Base-by-base conservation (phyloP, 805 yeast genomes). In the Saccharomycopsis babjevae region DNA sequence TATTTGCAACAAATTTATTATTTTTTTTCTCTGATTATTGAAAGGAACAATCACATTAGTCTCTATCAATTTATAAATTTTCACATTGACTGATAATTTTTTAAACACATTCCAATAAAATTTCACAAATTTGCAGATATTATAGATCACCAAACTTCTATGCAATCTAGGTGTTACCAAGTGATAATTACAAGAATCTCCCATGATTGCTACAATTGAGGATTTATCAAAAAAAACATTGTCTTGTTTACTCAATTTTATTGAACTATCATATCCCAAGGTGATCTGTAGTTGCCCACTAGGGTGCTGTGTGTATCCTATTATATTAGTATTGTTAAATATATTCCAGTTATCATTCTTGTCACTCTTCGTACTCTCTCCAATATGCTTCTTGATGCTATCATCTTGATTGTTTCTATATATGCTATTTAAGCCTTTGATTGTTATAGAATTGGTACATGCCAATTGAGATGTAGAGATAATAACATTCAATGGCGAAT, bases 151-250 rank as follows among this genome's bases (percentile, higher is more conserved):
- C 25, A 46, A 25, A 46, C 52, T 46, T 46, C 52, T 20, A n/a
- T 46, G 52, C 16, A 46, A 46, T 46, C 52, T 46, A 25, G 52
- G 52, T 1, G 52, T 46, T 32, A 46, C 52, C 25, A 28, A 22
- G 16, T 46, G 52, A 25, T 46, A 46, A 13, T 46, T 46, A 25
- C 52, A 16, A 2, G 52, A 22, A 46, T 46, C 32, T 22, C 52
- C 52, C 52, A 46, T 46, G 1, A 58, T 58, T 18, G 60, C 60
- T n/a, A 58, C 55, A 18, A 58, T 52, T 6, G 57, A 39, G 3
- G 54, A 39, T 20, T 58, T 54, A 38, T 58, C 46, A 16, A 58
- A 30, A 30, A 39, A 58, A n/a, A 54, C 43, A 28, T 46, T 39
- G 16, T 58, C 60, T 16, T 54, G 28, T 16, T 58, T 36, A 7